Base-by-base conservation (phyloP, 768 basidiomycete genomes). In the Sporobolomyces roseus region DNA sequence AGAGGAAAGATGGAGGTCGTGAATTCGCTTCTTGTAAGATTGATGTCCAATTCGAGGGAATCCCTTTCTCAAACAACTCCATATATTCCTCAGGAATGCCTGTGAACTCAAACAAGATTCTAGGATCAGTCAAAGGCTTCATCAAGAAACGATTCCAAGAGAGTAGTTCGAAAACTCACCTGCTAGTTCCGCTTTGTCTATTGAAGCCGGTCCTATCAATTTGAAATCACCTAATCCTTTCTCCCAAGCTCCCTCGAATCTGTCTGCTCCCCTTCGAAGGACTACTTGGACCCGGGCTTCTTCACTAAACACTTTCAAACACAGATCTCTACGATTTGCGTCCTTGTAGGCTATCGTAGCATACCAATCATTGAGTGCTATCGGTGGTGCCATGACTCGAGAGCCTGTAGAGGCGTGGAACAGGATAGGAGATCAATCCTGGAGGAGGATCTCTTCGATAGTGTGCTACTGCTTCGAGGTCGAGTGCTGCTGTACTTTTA, bases 281-380 rank as follows among this genome's bases (percentile, higher is more conserved):
- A 59, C 56, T 25, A 59, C 56, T 25, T 27, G 45, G 41, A 59
- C 56, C 29, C 41, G 36, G 36, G n/a, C 23, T 21, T 41, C 38
- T 27, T 32, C 41, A 7, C 8, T 16, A 36, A 46, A 2, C 29
- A 59, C 56, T 30, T 59, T 59, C 41, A 59, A 12, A 43, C 56
- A 59, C 12, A 59, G 43, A 5, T 59, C 56, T 25, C 41, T 8
- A 19, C 41, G 27, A 10, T 38, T 19, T 3, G 13, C 4, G 23
- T 59, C 43, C 12, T 29, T n/a, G 41, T 59, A 46, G 8, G 41
- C 56, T 4, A 59, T 32, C 17, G 56, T 59, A 10, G 29, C 41
- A 27, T 46, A 59, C 56, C 56, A 59, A 30, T 59, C 56, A 45
- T 12, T 45, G 16, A 59, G 29, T 9, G 56, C 3, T 19, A 56